Percentiles rank a stretch among this genome's conserved stretches.
phyloP scores from a whole-genome alignment of 2,329 filamentous ascomycete genomes.

The Xylaria multiplex region DNA sequence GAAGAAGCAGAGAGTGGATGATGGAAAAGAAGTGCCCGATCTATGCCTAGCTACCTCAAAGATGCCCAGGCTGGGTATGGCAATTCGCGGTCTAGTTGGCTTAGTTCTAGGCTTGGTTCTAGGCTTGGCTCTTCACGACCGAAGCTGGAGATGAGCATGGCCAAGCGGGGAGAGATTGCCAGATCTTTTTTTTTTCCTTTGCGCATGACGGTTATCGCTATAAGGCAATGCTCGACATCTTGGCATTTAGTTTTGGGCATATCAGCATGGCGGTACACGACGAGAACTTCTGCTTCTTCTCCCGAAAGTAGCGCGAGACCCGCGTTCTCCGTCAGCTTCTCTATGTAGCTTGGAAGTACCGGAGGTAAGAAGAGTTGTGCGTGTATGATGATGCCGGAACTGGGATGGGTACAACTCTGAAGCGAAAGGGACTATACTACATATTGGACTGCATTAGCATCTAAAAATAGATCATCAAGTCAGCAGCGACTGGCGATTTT shows the following conservation, averaged over 20 bases:
- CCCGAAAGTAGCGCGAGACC: slow-evolving; percentile 29
- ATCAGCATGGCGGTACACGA: slow-evolving; percentile 41
- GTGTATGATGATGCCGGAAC: slow-evolving; percentile 28
- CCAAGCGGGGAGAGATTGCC: slow-evolving; percentile 43
- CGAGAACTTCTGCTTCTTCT: slow-evolving; percentile 36
- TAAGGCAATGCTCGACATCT: slow-evolving; percentile 48
- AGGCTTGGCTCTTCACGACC: slow-evolving; percentile 35
- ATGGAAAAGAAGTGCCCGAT: slow-evolving; percentile 13
- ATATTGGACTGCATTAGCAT: slow-evolving; percentile 27
- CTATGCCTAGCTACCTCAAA: slow-evolving; percentile 9
- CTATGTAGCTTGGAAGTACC: slow-evolving; percentile 42
- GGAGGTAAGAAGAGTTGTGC: slow-evolving; percentile 32
- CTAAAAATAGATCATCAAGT: slow-evolving; percentile 38
- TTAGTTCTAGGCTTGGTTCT: slow-evolving; percentile 25
- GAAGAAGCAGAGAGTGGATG: slow-evolving; percentile 8
- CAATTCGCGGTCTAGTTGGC: slow-evolving; percentile 26
- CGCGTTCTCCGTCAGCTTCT: slow-evolving; percentile 29
- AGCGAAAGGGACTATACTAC: slow-evolving; percentile 17
- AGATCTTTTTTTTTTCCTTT: slow-evolving; percentile 37
- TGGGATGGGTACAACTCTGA: slow-evolving; percentile 23
- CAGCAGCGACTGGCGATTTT: slow-evolving; percentile 29
- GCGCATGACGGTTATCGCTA: slow-evolving; percentile 44
- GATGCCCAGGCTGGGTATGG: slow-evolving; percentile 14
- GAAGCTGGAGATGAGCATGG: slow-evolving; percentile 32
- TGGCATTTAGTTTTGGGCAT: slow-evolving; percentile 39